Conservation (phyloP, 2,329 filamentous ascomycete genomes). For the Westerdykella aurantiaca region DNA sequence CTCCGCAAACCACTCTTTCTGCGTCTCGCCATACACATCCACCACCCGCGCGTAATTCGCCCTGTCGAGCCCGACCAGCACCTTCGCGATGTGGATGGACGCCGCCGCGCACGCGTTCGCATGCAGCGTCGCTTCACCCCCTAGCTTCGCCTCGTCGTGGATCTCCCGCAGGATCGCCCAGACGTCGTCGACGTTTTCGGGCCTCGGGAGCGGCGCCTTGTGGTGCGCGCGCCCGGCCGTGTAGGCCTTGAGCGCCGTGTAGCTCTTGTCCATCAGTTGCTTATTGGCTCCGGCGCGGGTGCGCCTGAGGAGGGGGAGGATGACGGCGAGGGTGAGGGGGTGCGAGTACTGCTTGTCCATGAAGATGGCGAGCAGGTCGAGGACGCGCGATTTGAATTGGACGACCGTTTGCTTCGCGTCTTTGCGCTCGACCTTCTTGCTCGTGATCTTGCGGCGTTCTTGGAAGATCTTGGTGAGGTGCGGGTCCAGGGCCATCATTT, state of each 20-base stretch:
- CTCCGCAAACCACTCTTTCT: conserved; percentile 41
- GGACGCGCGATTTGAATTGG: conserved; percentile 89
- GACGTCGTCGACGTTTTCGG: conserved; percentile 42
- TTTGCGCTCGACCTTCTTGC: conserved; percentile 77
- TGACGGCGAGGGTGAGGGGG: conserved; percentile 59
- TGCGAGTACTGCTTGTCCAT: conserved; percentile 70
- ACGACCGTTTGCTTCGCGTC: conserved; percentile 83
- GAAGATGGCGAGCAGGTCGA: conserved; percentile 83
- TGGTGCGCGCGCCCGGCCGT: conserved; percentile 46
- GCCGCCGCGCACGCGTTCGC: conserved; percentile 68
- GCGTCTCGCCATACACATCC: conserved; percentile 40
- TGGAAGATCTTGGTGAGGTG: conserved; percentile 82
- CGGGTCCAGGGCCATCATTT: conserved; percentile 85
- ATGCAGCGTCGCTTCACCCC: conserved; percentile 62
- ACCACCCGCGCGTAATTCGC: conserved; percentile 35
- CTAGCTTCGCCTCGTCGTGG: conserved; percentile 61
- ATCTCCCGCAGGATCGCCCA: conserved; percentile 59
- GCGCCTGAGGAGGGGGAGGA: conserved; percentile 71
- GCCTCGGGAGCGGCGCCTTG: conserved; percentile 40
- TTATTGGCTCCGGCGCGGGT: conserved; percentile 72
- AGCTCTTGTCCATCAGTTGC: conserved; percentile 67
- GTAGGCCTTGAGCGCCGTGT: conserved; percentile 59
- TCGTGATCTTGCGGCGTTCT: conserved; percentile 58
- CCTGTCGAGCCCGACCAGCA: conserved; percentile 49
- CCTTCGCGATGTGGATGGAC: conserved; percentile 60